Conservation (phyloP, 768 basidiomycete genomes). For the Phanerodontia chrysosporium region DNA sequence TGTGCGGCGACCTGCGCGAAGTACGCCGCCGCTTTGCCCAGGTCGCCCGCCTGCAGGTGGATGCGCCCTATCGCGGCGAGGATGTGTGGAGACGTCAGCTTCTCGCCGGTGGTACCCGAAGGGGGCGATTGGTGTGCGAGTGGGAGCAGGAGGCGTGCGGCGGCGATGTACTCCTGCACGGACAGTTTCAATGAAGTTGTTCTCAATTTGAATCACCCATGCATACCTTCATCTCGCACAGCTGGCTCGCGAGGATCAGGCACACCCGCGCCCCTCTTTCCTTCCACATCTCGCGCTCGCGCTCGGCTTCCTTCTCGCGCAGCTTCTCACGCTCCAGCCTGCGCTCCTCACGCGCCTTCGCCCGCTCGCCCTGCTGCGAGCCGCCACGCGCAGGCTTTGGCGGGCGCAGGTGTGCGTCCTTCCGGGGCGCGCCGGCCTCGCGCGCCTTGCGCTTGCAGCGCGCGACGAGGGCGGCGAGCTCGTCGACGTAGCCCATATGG, state of each 20-base stretch:
- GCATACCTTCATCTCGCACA: conserved; percentile 79
- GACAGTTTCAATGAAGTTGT: not conserved
- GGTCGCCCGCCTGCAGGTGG: conserved; percentile 69
- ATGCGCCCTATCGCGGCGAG: conserved; percentile 70
- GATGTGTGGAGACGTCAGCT: conserved; percentile 46
- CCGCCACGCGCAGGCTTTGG: not conserved
- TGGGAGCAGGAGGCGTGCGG: conserved; percentile 62
- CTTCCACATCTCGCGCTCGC: conserved; percentile 62
- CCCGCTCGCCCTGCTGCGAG: not conserved
- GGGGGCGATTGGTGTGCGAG: conserved; percentile 27
- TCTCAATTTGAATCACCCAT: not conserved
- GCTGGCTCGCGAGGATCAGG: conserved; percentile 75
- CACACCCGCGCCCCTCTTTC: conserved; percentile 74
- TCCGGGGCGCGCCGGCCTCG: conserved; percentile 12
- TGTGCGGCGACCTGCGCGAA: conserved; percentile 49
- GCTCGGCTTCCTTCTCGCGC: not conserved
- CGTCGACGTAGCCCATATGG: conserved; percentile 75
- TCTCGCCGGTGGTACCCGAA: not conserved
- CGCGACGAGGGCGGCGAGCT: conserved; percentile 55
- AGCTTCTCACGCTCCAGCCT: not conserved
- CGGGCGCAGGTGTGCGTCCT: not conserved
- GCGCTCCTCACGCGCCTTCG: conserved; percentile 1
- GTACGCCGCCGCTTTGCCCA: conserved; percentile 54
- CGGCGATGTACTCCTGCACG: conserved; percentile 63
- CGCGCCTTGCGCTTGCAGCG: conserved; percentile 50